Evolutionary conservation across 148 eudicot genomes (phyloP), one percentile per base, ranked within the genome.

Genomic region (Fagopyrum tataricum): DNA sequence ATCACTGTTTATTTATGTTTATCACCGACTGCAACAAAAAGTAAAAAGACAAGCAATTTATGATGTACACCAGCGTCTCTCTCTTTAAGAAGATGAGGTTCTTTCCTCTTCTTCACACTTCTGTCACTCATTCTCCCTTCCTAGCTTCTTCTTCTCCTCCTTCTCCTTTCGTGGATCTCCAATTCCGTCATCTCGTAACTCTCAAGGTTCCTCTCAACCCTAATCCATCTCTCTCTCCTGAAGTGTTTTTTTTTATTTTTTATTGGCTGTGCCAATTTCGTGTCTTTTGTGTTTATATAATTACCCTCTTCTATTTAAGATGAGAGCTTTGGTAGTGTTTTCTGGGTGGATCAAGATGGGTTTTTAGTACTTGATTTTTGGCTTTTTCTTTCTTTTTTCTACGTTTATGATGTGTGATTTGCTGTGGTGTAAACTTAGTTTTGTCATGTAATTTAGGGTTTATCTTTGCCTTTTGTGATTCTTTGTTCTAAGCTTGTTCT

Each of bases 281-380:
- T 31, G 3, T 31, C 6, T 62, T 14, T 4, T 26, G 42, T 62
- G 67, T 62, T 37, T 62, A n/a, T 31, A 31, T 31, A 31, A 1
- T 31, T 31, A 31, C 37, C 37, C 67, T 62, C 41, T 26, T 62
- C 42, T 62, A 26, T 62, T 62, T 6, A 10, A 62, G 67, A 15
- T 62, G 18, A 62, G n/a, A 62, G 37, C 67, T 62, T 62, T 56
- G 12, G 67, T 26, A n/a, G 13, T 62, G 67, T 62, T 62, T 62
- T 20, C 3, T 56, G 2, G 14, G 62, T 17, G 59, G 21, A 53
- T 53, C 59, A 53, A 53, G 21, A 53, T 53, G 67, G 24, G 10
- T 20, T 20, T 18, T 18, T 6, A 5, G 62, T n/a, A 21, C 62
- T 55, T 21, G 18, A 55, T 31, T 6, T 31, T 62, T 6, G 9